Evolutionary conservation across 371 early-diverging fungal genomes (phyloP).

Genomic region (Actinomucor elegans): DNA sequence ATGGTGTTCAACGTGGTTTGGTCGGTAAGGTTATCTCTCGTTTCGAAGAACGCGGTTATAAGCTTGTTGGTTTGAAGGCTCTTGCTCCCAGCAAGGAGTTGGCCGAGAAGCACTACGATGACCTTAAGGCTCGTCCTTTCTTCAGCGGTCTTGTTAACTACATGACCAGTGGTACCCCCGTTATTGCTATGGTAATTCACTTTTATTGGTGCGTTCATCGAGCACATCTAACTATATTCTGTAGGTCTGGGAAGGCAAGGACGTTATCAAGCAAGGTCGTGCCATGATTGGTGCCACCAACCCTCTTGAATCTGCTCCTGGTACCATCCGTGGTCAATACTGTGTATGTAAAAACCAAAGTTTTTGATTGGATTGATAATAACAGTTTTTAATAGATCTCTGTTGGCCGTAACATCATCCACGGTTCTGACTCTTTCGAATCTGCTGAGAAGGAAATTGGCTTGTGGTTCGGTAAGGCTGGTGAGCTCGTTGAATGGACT

Average conservation of each 20-base stretch:
- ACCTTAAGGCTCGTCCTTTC: conserved; percentile 84
- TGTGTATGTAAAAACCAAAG: conserved; percentile 32
- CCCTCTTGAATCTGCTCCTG: conserved; percentile 81
- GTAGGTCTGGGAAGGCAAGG: conserved; percentile 84
- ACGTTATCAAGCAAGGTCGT: conserved; percentile 88
- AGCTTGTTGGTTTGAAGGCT: conserved; percentile 59
- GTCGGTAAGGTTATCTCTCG: conserved; percentile 84
- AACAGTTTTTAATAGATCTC: conserved; percentile 34
- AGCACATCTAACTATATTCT: conserved; percentile 3
- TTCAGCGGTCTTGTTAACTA: conserved; percentile 82
- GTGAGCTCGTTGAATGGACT: conserved; percentile 49
- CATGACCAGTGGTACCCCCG: conserved; percentile 70
- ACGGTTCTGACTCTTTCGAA: conserved; percentile 94
- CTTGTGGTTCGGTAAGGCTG: conserved; percentile 85
- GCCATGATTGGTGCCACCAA: conserved; percentile 86
- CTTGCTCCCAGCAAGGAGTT: conserved; percentile 64
- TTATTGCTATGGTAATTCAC: conserved; percentile 58
- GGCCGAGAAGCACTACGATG: conserved; percentile 88
- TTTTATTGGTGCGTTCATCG: conserved; percentile 7
- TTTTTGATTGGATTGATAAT: neutral
- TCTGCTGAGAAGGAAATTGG: conserved; percentile 89
- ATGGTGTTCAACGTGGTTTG: conserved; percentile 81
- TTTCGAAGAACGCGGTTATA: conserved; percentile 79
- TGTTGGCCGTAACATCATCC: conserved; percentile 86
- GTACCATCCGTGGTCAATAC: conserved; percentile 96